phyloP scores from a whole-genome alignment of 2,329 filamentous ascomycete genomes.

The Xylariaceae sp. region DNA sequence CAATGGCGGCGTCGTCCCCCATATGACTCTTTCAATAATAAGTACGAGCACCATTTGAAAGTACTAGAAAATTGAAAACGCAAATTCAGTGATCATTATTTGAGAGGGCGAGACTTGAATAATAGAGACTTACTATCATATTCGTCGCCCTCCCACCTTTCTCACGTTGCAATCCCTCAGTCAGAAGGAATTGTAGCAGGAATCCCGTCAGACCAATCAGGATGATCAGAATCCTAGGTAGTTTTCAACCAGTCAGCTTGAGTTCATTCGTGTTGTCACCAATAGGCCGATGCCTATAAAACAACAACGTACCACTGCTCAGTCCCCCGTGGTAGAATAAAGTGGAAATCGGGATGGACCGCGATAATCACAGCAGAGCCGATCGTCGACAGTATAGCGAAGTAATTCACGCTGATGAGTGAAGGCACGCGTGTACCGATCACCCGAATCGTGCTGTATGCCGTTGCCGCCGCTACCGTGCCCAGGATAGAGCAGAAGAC shows the following conservation, averaged over 20 bases:
- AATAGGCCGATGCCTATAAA: too few relatives aligned
- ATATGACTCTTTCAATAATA: constrained; percentile 38
- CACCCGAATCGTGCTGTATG: constrained; percentile 67
- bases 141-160: constrained; percentile 41
- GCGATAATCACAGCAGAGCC: constrained; percentile 58
- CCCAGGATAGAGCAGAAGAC: constrained; percentile 62
- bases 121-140: constrained; percentile 29
- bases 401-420: constrained; percentile 73
- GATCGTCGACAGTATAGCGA: constrained; percentile 60
- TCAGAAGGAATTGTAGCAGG: constrained; percentile 71
- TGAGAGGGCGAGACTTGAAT: background rate
- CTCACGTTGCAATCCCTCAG: constrained; percentile 65
- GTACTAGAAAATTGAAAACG: constrained; percentile 20
- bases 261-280: background rate
- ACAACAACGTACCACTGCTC: constrained; percentile 41
- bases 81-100: background rate
- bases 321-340: constrained; percentile 32
- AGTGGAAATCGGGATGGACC: constrained; percentile 37
- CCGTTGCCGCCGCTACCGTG: constrained; percentile 61
- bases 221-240: constrained; percentile 48
- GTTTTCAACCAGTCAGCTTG: background rate
- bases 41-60: constrained; percentile 32
- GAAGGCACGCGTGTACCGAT: constrained; percentile 72
- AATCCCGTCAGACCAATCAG: constrained; percentile 66
- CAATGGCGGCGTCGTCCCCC: constrained; percentile 38